Evolutionary conservation across 225 moss, liverwort and hornwort species (phyloP), one percentile per base, ranked within the genome.

Genomic region (Polytrichum commune): DNA sequence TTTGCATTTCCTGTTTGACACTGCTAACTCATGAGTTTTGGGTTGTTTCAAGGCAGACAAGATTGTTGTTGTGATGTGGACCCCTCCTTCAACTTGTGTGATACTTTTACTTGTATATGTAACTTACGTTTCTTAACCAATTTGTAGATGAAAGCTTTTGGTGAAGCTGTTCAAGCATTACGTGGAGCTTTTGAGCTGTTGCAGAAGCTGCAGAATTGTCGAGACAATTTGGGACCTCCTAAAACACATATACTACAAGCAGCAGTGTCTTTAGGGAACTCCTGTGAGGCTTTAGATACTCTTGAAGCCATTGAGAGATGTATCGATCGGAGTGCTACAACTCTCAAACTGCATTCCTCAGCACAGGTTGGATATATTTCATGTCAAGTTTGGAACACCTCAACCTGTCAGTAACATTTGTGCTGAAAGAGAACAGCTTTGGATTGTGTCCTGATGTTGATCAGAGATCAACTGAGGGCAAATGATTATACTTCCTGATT

Each of bases 101-200:
- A 46, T 38, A 38, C 46, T 46, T 46, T 13, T 46, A 3, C 38
- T 46, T 46, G 46, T 46, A 16, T 4, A 46, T 13, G 46, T 46
- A 10, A 46, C 46, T 46, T 46, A 16, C 13, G 13, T 46, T 13
- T 46, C 13, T 46, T 16, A 19, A 68, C 38, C 23, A 71, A 26
- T 35, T 71, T 70, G 66, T 81, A 95, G 95, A 81, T 95, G 85
- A 92, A 93, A 78, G 68, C 81, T 29, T 95, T 95, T 76, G 91
- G 85, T 69, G 85, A 84, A 54, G 77, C 93, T 54, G 82, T 95
- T 66, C 81, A 76, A 80, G 95, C 93, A 19, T 70, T 95, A 75
- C 83, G 88, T 73, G 81, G 78, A 73, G 95, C 89, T 32, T 86
- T 73, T 70, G 88, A 90, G 65, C 69, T 93, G 55, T 85, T 95